These are phyloP conservation scores for Aegilops sharonensis DNA, from an alignment of 176 grass and related monocot genomes.

Conservation along the genomic window DNA sequence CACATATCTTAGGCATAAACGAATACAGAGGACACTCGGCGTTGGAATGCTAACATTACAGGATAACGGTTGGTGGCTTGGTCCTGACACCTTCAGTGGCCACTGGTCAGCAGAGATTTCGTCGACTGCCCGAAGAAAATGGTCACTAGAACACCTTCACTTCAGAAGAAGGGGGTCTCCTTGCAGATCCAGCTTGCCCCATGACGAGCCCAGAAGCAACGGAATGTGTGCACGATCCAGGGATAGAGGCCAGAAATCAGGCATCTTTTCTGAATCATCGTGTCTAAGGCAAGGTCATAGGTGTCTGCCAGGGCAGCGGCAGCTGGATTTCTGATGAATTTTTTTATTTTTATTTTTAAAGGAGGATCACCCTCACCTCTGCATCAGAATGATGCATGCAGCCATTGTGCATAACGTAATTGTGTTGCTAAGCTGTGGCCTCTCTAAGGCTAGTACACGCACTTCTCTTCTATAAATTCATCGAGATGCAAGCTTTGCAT, in stretches of 20 bases:
- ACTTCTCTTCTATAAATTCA: neutral
- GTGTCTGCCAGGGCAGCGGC: neutral
- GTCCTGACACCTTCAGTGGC: neutral
- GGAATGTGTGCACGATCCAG: neutral
- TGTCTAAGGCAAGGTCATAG: neutral
- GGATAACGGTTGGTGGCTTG: neutral
- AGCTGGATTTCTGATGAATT: neutral
- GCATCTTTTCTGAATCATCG: neutral
- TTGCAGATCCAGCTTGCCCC: neutral
- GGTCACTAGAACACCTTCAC: neutral
- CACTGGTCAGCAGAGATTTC: neutral
- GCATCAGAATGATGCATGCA: no score
- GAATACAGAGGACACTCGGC: neutral
- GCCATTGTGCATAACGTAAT: neutral
- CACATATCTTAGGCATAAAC: neutral
- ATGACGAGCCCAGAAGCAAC: neutral
- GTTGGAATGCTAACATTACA: slow-evolving; percentile 16
- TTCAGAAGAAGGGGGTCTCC: neutral
- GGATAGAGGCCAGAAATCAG: neutral
- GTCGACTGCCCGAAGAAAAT: neutral
- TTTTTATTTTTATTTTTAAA: no score
- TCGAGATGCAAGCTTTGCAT: neutral
- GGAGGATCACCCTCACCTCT: no score
- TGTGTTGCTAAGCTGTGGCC: neutral
- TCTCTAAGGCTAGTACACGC: neutral